Evolutionary conservation across 1,284 basidiomycete genomes (phyloP), one percentile per base, ranked within the genome.

Genomic region (Heliocybe sulcata): DNA sequence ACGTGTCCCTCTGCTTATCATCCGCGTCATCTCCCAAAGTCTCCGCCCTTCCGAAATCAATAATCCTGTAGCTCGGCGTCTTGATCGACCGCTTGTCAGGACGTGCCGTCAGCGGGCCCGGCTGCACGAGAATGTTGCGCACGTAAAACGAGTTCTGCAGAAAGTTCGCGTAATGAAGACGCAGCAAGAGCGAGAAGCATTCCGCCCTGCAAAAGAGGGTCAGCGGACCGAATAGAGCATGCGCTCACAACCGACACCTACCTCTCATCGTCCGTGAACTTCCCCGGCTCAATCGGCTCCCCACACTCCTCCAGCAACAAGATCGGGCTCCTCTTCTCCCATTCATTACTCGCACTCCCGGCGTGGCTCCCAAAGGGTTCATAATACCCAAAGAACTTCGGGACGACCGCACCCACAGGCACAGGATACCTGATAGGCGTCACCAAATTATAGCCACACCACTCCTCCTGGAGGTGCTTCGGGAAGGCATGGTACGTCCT

Each of bases 321-420:
- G 48, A 81, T 72, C 0, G 77, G 73, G 56, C 74, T 77, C 48
- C 71, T 61, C n/a, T 4, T 45, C 55, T 38, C 57, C 27, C 10
- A 45, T 4, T 29, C 20, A 14, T 16, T 35, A 19, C 50, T 56
- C 8, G 53, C 56, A 61, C 56, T 56, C 0, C 55, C n/a, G 4
- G 65, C 65, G 4, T 42, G 38, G 10, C 6, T 3, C 9, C 22
- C 47, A 26, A 26, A 25, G 1, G 73, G 72, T 9, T 68, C 60
- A 61, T 81, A 82, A 63, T 76, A 78, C 1, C 80, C 80, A 60
- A 76, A 82, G 62, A 74, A 81, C 62, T 79, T 79, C 6, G 81
- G 80, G 3, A 78, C 74, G 45, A 80, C 57, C 0, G 80, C 69
- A 3, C 70, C 69, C 6, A 74, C 67, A 9, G 78, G 78, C 0